Conservation (phyloP, 768 basidiomycete genomes). For the Suillus ampliporus region DNA sequence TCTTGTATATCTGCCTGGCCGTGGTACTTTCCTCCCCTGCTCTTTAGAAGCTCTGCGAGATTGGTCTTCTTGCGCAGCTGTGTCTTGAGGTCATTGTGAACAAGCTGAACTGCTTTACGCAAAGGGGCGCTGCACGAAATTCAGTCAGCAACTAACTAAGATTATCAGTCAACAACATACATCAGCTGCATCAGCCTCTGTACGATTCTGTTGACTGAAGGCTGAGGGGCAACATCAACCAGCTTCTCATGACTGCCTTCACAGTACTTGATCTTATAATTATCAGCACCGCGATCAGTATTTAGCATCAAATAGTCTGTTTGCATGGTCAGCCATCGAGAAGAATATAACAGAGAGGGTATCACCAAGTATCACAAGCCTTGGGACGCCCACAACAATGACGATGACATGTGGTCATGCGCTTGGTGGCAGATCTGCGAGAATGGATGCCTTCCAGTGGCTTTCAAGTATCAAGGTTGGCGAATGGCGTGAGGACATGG, state of each 20-base stretch:
- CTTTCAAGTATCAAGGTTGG: slow-evolving; percentile 75
- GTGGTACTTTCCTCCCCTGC: slow-evolving; percentile 65
- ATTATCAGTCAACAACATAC: slow-evolving; percentile 41
- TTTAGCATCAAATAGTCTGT: slow-evolving; percentile 92
- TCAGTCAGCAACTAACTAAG: not conserved
- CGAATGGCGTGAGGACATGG: slow-evolving; percentile 56
- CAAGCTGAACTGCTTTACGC: slow-evolving; percentile 53
- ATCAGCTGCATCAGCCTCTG: too few relatives aligned
- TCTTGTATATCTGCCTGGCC: slow-evolving; percentile 47
- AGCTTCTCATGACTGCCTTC: slow-evolving; percentile 82
- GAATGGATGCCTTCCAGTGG: slow-evolving; percentile 76
- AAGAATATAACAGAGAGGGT: not conserved
- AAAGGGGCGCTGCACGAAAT: slow-evolving; percentile 52
- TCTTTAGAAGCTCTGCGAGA: slow-evolving; percentile 52
- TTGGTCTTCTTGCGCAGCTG: slow-evolving; percentile 35
- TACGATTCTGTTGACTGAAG: too few relatives aligned
- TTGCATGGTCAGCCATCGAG: slow-evolving; percentile 11
- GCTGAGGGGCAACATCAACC: slow-evolving; percentile 80
- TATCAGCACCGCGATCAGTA: slow-evolving; percentile 85
- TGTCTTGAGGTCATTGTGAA: slow-evolving; percentile 50
- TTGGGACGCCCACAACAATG: slow-evolving; percentile 40
- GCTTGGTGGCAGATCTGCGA: slow-evolving; percentile 53
- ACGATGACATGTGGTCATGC: slow-evolving; percentile 55
- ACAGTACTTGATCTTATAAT: slow-evolving; percentile 93
- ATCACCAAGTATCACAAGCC: slow-evolving; percentile 82